Evolutionary conservation across 352 stramenopile genomes (phyloP), one percentile per base, ranked within the genome.

Genomic region (Phytophthora ohioensis): DNA sequence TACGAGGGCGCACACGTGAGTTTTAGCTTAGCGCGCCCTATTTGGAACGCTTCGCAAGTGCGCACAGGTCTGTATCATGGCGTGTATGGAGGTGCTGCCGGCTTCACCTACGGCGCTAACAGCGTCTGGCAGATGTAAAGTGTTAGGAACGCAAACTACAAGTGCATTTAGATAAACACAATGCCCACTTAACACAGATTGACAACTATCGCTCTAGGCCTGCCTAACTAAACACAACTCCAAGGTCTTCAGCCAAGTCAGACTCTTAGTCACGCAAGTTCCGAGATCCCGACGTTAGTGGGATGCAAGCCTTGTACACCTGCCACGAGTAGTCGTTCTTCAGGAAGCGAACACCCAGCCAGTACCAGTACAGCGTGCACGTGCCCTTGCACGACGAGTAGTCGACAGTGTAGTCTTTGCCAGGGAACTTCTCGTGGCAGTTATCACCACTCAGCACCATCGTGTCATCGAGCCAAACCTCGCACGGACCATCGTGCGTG

Each of bases 231-330:
- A 27, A 27, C 21, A 27, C 21, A 27, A 27, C 21, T 27, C 21
- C 21, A 27, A 27, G 21, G 21, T 27, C 21, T 27, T 27, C 21
- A 27, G 21, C 21, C 21, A 27, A 27, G 35, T 39, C 35, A 39
- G 35, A 11, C 35, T 39, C 38, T 60, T 67, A 67, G 36, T 67
- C 56, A 31, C 59, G 59, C 38, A 67, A 38, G 38, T 13, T 66
- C 15, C 47, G 59, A 11, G 45, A 36, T 30, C 56, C 56, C n/a
- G 12, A 35, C 36, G 51, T 46, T 3, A 78, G 17, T n/a, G 57
- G 71, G 13, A 80, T 72, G 57, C 79, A 85, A 4, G 56, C 75
- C 77, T 89, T 89, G 74, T 89, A 89, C 42, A 89, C 72, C 49
- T 89, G 79, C 79, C 81, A 89, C 67, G 79, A 89, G 67, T 80